Base-by-base conservation (phyloP, 345 rosid genomes). In the Clarkia xantiana region DNA sequence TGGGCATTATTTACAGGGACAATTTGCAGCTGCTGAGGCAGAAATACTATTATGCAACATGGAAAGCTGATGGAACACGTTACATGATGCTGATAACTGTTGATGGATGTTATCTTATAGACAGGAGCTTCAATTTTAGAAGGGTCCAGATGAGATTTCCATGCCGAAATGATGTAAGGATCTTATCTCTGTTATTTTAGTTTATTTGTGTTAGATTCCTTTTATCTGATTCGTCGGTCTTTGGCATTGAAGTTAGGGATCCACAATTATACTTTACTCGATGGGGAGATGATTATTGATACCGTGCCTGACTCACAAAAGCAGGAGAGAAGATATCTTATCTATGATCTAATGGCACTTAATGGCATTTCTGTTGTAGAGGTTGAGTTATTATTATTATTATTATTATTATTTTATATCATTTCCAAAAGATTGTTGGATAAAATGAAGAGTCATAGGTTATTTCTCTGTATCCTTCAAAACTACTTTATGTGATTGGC, bases 41-140 rank as follows among this genome's bases (percentile, higher is more conserved):
- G 66, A 76, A 93, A 1, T 91, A 86, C 69, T 91, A 91, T 64
- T 86, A 81, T 71, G 98, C 98, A 53, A 91, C 98, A 3, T 91
- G 98, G 98, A 91, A 91, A 66, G 98, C 98, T 54, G 98, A 86
- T 67, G 98, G 98, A 60, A 91, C 96, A 5, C 79, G 98, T 59
- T 91, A 91, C 59, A 81, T 91, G 98, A 81, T 91, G 98, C 74
- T 91, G 45, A 79, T 91, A 58, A 86, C 79, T 52, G 45, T 72
- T 40, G 96, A 86, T 69, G 98, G 96, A 14, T 91, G 98, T 47
- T 91, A 84, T 55, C 55, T 91, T 61, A 71, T 91, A 34, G 98
- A 91, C 70, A 72, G 98, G 64, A 73, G 78, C 62, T 91, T 91
- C 65, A 84, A 77, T 56, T 76, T 86, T 50, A 74, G 90, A 53